Percentiles rank a stretch among this genome's conserved stretches.
Evolutionary conservation across 805 yeast genomes (phyloP).

Genomic region (Scheffersomyces coipomensis): DNA sequence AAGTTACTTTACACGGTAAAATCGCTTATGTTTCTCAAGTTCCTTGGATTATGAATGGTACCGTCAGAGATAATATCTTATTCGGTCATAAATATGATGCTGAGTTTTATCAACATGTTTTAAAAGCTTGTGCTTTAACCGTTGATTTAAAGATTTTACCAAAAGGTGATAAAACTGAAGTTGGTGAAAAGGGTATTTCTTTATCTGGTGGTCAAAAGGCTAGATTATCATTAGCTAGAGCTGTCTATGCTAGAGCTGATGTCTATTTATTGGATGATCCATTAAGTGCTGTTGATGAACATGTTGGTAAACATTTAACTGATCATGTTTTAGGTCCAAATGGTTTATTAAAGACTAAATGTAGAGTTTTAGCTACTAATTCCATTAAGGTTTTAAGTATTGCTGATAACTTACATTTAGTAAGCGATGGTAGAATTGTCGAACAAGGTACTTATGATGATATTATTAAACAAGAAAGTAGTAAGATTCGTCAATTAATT

Average conservation of each 20-base stretch:
- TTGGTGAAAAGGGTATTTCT: slow-evolving; percentile 97
- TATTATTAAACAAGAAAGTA: slow-evolving; percentile 43
- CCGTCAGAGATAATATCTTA: slow-evolving; percentile 84
- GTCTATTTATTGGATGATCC: slow-evolving; percentile 89
- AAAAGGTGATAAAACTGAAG: slow-evolving; percentile 87
- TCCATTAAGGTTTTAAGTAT: slow-evolving; percentile 76
- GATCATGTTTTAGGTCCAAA: slow-evolving; percentile 78
- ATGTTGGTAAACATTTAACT: slow-evolving; percentile 85
- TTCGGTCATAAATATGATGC: slow-evolving; percentile 87
- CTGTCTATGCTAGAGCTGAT: slow-evolving; percentile 93
- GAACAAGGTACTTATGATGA: slow-evolving; percentile 65
- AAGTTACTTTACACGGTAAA: slow-evolving; percentile 68
- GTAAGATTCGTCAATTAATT: slow-evolving; percentile 55
- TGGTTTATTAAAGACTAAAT: slow-evolving; percentile 73
- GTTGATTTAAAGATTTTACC: slow-evolving; percentile 79
- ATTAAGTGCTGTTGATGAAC: slow-evolving; percentile 95
- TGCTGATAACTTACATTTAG: slow-evolving; percentile 68
- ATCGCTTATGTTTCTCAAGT: slow-evolving; percentile 90
- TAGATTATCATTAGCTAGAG: slow-evolving; percentile 88
- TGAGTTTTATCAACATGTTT: slow-evolving; percentile 73
- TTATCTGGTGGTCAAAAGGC: slow-evolving; percentile 98
- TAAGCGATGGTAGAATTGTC: slow-evolving; percentile 64
- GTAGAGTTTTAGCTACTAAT: slow-evolving; percentile 82
- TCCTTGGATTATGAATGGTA: slow-evolving; percentile 97
- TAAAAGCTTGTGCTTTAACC: slow-evolving; percentile 83